Evolutionary conservation across 2,329 filamentous ascomycete genomes (phyloP).

Genomic region (Neoscytalidium dimidiatum): DNA sequence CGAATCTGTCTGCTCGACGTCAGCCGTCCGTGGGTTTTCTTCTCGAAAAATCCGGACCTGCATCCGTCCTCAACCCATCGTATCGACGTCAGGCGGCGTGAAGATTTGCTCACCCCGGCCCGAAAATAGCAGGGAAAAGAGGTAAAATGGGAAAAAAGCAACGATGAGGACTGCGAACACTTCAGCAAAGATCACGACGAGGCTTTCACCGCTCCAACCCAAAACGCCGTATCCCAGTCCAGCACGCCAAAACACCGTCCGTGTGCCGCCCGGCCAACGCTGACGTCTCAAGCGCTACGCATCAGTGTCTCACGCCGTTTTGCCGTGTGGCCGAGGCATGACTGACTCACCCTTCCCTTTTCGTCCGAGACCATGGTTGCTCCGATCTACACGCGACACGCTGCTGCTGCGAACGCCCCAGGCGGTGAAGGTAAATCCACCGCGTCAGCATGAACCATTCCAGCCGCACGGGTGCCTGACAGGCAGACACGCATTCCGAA

Average conservation of each 20-base stretch:
- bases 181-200: not conserved
- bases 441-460: not conserved
- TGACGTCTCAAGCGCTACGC: constrained; percentile 9
- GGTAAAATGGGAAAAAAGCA: not conserved
- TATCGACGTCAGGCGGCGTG: not conserved
- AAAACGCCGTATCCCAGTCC: constrained; percentile 6
- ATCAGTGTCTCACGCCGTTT: constrained; percentile 9
- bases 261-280: constrained; percentile 1
- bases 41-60: not conserved
- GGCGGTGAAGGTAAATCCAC: constrained; percentile 4
- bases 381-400: not conserved
- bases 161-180: not conserved
- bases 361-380: not conserved
- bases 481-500: not conserved
- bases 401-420: not conserved
- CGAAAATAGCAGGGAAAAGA: not conserved
- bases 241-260: not conserved
- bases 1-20: not conserved
- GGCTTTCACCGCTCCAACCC: constrained; percentile 8
- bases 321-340: not conserved
- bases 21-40: not conserved
- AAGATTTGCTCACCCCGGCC: not conserved
- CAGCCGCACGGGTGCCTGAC: not conserved
- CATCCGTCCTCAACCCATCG: not conserved
- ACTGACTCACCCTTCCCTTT: not conserved